Evolutionary conservation across 345 rosid species (phyloP).

Genomic region (Ceriops zippeliana): DNA sequence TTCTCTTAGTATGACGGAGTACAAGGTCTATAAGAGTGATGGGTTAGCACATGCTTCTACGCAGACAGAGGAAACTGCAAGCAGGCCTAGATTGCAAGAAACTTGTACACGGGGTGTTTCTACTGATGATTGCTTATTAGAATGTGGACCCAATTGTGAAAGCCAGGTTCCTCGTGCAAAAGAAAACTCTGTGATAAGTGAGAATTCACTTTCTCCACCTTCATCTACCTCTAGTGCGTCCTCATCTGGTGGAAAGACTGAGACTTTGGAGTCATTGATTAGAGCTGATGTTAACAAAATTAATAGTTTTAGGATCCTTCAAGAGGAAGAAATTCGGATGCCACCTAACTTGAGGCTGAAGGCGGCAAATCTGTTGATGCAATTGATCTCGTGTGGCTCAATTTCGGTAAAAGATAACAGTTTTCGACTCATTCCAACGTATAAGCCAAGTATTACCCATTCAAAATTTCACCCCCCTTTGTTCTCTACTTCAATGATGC

Average conservation of each 20-base stretch:
- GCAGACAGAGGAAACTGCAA: constrained; percentile 72
- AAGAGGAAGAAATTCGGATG: constrained; percentile 70
- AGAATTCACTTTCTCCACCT: constrained; percentile 65
- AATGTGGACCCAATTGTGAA: constrained; percentile 34
- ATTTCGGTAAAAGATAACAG: constrained; percentile 88
- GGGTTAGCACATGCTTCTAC: constrained; percentile 89
- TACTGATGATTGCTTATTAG: constrained; percentile 62
- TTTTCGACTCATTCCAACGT: constrained; percentile 79
- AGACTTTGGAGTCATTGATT: constrained; percentile 87
- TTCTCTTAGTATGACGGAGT: constrained; percentile 69
- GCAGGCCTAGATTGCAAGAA: constrained; percentile 41
- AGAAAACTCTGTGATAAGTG: constrained; percentile 46
- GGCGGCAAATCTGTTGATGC: constrained; percentile 79
- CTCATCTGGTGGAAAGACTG: constrained; percentile 63
- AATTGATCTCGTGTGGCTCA: constrained; percentile 92
- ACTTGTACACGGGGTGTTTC: constrained; percentile 89
- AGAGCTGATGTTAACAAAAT: constrained; percentile 84
- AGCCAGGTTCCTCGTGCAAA: constrained; percentile 36
- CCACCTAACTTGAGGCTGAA: constrained; percentile 58
- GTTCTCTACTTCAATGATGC: constrained; percentile 61
- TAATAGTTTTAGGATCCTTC: constrained; percentile 84
- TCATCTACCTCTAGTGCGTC: constrained; percentile 65
- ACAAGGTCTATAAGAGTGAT: constrained; percentile 60
- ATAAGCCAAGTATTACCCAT: constrained; percentile 65
- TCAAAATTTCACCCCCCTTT: constrained; percentile 67